Percentiles rank a stretch among this genome's conserved stretches.
Evolutionary conservation across 2,329 filamentous ascomycete genomes (phyloP).

Genomic region (Verticillium isaacii): DNA sequence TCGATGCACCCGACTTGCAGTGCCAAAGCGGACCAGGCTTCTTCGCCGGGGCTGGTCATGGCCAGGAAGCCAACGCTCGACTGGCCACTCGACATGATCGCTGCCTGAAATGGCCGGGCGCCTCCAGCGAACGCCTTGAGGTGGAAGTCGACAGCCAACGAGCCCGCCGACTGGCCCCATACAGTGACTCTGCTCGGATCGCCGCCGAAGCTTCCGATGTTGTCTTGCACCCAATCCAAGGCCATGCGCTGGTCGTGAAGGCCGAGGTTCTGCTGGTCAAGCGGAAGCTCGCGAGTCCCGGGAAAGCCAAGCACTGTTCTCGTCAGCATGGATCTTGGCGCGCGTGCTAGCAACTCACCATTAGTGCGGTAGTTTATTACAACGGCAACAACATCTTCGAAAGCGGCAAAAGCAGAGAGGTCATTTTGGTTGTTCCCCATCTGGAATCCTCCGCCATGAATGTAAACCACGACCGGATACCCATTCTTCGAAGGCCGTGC

Average conservation of each 20-base stretch:
- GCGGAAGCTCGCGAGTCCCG: not conserved
- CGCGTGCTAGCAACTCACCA: conserved; percentile 3
- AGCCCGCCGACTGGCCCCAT: conserved; percentile 26
- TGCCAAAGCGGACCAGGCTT: conserved; percentile 13
- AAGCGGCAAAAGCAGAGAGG: conserved; percentile 18
- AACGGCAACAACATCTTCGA: conserved; percentile 21
- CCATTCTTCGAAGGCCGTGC: conserved; percentile 5
- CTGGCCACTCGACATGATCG: conserved; percentile 22
- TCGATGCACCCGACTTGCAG: conserved; percentile 12
- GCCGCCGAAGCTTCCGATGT: conserved; percentile 20
- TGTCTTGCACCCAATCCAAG: conserved; percentile 26
- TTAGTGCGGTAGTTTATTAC: conserved; percentile 21
- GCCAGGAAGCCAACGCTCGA: conserved; percentile 18
- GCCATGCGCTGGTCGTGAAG: conserved; percentile 22
- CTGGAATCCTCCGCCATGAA: conserved; percentile 19
- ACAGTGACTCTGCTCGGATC: conserved; percentile 2
- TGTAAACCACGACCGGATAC: conserved; percentile 18
- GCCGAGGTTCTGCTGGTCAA: conserved; percentile 9
- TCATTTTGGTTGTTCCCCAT: conserved; percentile 16
- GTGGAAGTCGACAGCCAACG: conserved; percentile 17
- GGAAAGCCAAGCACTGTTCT: conserved; percentile 16
- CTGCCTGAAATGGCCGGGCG: conserved; percentile 17
- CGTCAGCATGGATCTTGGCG: not conserved
- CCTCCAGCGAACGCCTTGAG: conserved; percentile 14
- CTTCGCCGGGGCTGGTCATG: conserved; percentile 3